Base-by-base conservation (phyloP, 2,329 filamentous ascomycete species). In the Penicillium olsonii region DNA sequence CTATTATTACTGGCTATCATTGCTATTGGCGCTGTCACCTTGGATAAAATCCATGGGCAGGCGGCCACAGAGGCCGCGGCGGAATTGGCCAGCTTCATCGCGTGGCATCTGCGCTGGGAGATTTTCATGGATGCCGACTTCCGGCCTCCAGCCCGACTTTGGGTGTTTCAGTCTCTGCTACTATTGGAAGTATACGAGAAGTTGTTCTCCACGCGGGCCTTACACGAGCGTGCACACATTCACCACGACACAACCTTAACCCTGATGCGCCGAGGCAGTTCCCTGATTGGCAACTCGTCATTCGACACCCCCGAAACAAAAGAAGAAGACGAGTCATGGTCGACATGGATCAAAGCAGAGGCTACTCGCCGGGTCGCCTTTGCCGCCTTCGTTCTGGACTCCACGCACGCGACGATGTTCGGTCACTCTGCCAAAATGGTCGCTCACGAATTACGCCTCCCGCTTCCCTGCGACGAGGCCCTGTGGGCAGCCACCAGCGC, bases 341-440 rank as follows among this genome's bases (percentile, higher is more conserved):
- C 91, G 61, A 85, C 90, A 60, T 97, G 94, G 94, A 94, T 97
- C 62, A 92, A 87, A 11, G 91, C 91, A 42, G 94, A 99, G 68
- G 88, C 92, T 1, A 97, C 92, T 0, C 81, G 90, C 24, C 84
- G 94, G 51, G 90, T 88, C 3, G 94, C 92, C 0, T 97, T 96
- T 73, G 91, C 89, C 0, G 94, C 94, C 0, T 97, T 97, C 66
- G 84, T 96, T 37, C 87, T 97, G 57, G 94, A 99, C 68, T 95
- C 92, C 4, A 95, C 92, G 2, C 94, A 99, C 69, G 91, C 92
- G 1, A 96, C 91, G 22, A 96, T 99, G 88, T 97, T 97, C 70
- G 94, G 92, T 0, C 94, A 97, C 70, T 94, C 92, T 3, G 92
- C 90, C 0, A 91, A 95, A 37, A 96, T 97, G 92, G 91, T 95